Conservation (phyloP, 805 yeast genomes). For the Ogataea methylovora region DNA sequence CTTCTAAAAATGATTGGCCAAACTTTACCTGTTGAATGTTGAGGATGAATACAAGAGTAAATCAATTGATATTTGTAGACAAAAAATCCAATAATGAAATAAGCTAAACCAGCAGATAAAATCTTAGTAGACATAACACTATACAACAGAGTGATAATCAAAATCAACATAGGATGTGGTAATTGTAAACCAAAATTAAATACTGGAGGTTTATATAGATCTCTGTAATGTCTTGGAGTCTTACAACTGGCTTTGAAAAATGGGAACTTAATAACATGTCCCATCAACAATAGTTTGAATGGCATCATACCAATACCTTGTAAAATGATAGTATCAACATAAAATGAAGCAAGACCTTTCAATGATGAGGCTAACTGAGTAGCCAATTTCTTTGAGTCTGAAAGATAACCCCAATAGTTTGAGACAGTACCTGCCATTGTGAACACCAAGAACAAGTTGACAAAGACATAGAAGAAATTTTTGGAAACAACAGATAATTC, state of each 20-base stretch:
- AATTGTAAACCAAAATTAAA: slow-evolving; percentile 86
- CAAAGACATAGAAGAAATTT: slow-evolving; percentile 91
- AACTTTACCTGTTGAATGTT: slow-evolving; percentile 93
- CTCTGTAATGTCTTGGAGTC: slow-evolving; percentile 77
- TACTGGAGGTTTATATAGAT: slow-evolving; percentile 78
- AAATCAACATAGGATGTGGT: slow-evolving; percentile 85
- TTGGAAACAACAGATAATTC: slow-evolving; percentile 85
- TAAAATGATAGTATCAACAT: slow-evolving; percentile 77
- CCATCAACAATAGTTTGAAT: slow-evolving; percentile 72
- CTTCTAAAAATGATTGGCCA: slow-evolving; percentile 90
- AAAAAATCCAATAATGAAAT: slow-evolving; percentile 78
- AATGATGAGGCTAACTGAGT: slow-evolving; percentile 78
- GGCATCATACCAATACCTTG: slow-evolving; percentile 91
- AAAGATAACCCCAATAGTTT: slow-evolving; percentile 67
- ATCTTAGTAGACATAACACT: slow-evolving; percentile 87
- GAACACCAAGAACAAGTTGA: slow-evolving; percentile 87
- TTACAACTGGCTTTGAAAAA: slow-evolving; percentile 55
- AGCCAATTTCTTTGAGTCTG: slow-evolving; percentile 87
- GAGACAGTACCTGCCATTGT: slow-evolving; percentile 92
- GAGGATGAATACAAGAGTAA: slow-evolving; percentile 89
- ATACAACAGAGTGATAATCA: slow-evolving; percentile 79
- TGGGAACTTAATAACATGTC: slow-evolving; percentile 70
- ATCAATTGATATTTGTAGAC: slow-evolving; percentile 88
- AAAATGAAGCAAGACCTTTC: slow-evolving; percentile 73
- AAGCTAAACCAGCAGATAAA: slow-evolving; percentile 72